phyloP scores from a whole-genome alignment of 768 basidiomycete genomes.

The Dacryopinax spathularia region DNA sequence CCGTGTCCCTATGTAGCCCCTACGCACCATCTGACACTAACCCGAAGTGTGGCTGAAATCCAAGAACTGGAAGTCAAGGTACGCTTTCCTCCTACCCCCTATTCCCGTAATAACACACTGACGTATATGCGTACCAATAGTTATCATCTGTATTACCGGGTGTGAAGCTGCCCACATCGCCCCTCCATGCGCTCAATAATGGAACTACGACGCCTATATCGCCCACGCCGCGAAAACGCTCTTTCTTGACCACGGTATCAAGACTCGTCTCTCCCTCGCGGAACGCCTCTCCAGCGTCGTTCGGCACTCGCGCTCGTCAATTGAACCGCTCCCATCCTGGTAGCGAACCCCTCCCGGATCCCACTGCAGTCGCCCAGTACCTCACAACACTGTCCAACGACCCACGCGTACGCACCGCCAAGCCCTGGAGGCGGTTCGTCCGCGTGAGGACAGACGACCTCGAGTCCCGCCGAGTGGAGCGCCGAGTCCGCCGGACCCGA shows the following conservation, averaged over 20 bases:
- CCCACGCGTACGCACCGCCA: slow-evolving; percentile 42
- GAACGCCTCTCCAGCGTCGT: slow-evolving; percentile 23
- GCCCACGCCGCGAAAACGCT: slow-evolving; percentile 38
- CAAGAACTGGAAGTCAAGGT: slow-evolving; percentile 63
- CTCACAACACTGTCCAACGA: slow-evolving; percentile 66
- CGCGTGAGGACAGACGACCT: slow-evolving; percentile 75
- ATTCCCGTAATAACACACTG: neutral
- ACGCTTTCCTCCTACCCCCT: neutral
- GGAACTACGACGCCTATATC: neutral
- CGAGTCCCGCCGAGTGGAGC: slow-evolving; percentile 72
- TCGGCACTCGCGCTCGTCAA: slow-evolving; percentile 10
- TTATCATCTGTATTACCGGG: slow-evolving; percentile 50
- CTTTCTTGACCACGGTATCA: slow-evolving; percentile 73
- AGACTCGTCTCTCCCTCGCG: slow-evolving; percentile 62
- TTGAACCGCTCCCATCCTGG: slow-evolving; percentile 41
- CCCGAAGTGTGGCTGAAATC: slow-evolving; percentile 60
- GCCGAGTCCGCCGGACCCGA: slow-evolving; percentile 74
- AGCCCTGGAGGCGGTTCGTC: slow-evolving; percentile 76
- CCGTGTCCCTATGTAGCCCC: too few relatives aligned
- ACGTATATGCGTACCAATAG: slow-evolving; percentile 11
- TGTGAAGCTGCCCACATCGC: slow-evolving; percentile 41
- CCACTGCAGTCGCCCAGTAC: slow-evolving; percentile 61
- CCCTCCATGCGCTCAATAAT: slow-evolving; percentile 27
- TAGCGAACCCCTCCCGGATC: slow-evolving; percentile 25
- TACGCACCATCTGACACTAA: slow-evolving; percentile 79